phyloP scores from a whole-genome alignment of 495 filamentous ascomycete species.

The Thozetella sp. region DNA sequence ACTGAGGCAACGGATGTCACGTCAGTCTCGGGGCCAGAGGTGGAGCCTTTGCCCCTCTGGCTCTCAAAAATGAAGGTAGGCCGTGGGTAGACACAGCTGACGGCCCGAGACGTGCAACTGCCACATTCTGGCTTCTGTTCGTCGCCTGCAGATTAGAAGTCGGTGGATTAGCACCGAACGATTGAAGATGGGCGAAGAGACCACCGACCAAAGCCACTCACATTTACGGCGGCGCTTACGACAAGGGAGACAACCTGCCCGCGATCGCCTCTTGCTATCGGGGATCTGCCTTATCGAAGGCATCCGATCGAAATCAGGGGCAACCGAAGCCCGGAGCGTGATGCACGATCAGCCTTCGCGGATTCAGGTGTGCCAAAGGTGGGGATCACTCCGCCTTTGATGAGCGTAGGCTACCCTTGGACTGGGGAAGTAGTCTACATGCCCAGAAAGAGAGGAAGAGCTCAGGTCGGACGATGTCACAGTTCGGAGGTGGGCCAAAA shows the following conservation, averaged over 20 bases:
- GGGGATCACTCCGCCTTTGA: background rate
- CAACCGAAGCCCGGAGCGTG: background rate
- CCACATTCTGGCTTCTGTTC: slow-evolving; percentile 1
- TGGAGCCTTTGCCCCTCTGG: background rate
- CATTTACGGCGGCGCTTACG: background rate
- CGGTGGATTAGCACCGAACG: background rate
- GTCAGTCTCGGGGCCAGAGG: background rate
- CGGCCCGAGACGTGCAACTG: background rate
- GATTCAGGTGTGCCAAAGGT: background rate
- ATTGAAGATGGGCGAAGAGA: background rate
- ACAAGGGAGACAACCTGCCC: background rate
- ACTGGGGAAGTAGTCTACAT: background rate
- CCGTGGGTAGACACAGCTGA: background rate
- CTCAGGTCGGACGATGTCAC: background rate
- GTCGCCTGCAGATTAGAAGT: slow-evolving; percentile 1
- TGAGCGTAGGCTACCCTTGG: slow-evolving; percentile 2
- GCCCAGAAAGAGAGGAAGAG: background rate
- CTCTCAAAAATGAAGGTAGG: slow-evolving; percentile 1
- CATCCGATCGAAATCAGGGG: background rate
- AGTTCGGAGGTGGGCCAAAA: background rate
- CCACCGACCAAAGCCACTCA: slow-evolving; percentile 2
- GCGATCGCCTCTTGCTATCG: background rate
- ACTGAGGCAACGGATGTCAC: background rate
- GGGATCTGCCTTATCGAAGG: slow-evolving; percentile 2
- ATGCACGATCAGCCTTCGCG: slow-evolving; percentile 1